Base-by-base conservation (phyloP, 2,329 filamentous ascomycete species). In the Trichoderma asperellum region DNA sequence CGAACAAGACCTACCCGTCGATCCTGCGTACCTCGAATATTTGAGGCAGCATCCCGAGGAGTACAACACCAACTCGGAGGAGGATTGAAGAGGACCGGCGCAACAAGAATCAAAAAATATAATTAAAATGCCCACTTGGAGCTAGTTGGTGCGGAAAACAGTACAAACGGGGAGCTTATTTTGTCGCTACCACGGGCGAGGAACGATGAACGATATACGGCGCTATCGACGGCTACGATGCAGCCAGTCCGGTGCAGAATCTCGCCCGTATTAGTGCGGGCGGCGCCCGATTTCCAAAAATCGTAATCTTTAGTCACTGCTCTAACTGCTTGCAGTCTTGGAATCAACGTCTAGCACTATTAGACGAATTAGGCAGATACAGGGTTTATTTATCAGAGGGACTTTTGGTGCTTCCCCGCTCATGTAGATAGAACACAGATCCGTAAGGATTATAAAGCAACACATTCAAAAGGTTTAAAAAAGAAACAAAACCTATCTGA, bases 11-110 rank as follows among this genome's bases (percentile, higher is more conserved):
- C 7, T 34, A 21, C 55, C 55, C 6, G 29, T 57, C 55, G 55
- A 57, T 18, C 55, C 55, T 16, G 29, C 27, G 8, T 57, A 57
- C 55, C 55, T 57, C n/a, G 55, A 57, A 57, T 57, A 57, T 57
- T 5, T 57, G 55, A 35, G 32, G 18, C 55, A 57, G 55, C 55
- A 57, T 57, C 55, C 55, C 18, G 55, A 57, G n/a, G 55, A 57
- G 8, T 18, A 49, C 18, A 24, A 49, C 11, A 49, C 8, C 47
- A 10, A 49, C 18, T 24, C 47, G n/a, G 18, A 21, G 47, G 47
- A 49, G n/a, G 21, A 24, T 14, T 55, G 24, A 29, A 55, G 11
- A 7, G 14, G 27, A 1, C 24, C 52, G 24, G 24, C 40, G 27
- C 6, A 55, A 27, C 14, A 7, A 10, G 5, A 27, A 14, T 5